Percentiles rank a stretch among this genome's conserved stretches.
These are phyloP conservation scores for Aureobasidium leucospermi DNA, from an alignment of 2,329 filamentous ascomycete genomes.

Conservation along the genomic window DNA sequence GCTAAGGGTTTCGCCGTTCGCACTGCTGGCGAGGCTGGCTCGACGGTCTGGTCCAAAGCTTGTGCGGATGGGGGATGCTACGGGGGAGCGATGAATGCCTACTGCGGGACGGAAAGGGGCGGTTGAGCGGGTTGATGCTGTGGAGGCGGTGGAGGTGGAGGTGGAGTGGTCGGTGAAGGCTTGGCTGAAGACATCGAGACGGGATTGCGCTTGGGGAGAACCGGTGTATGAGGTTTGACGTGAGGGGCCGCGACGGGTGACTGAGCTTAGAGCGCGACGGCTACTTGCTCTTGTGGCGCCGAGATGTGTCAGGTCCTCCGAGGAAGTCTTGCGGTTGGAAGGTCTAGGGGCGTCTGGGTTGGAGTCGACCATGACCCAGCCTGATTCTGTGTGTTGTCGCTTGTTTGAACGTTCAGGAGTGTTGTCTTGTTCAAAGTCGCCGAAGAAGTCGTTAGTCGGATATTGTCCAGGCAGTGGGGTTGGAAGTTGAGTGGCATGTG, in stretches of 20 bases:
- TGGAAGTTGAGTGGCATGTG: constrained; percentile 22
- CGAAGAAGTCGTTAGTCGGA: constrained; percentile 42
- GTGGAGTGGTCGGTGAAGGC: background rate
- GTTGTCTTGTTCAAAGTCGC: constrained; percentile 36
- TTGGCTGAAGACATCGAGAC: background rate
- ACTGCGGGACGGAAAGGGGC: background rate
- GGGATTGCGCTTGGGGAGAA: constrained; percentile 28
- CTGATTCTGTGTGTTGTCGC: constrained; percentile 40
- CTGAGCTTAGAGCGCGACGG: constrained; percentile 37
- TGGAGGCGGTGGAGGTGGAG: background rate
- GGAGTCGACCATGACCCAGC: constrained; percentile 41
- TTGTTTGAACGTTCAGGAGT: constrained; percentile 41
- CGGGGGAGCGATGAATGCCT: background rate
- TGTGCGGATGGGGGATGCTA: background rate
- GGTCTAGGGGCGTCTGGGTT: background rate
- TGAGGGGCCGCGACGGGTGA: constrained; percentile 32
- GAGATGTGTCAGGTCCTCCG: background rate
- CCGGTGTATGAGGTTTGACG: constrained; percentile 19
- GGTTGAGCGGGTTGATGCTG: background rate
- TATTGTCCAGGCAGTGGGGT: constrained; percentile 49
- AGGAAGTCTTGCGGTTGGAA: constrained; percentile 8
- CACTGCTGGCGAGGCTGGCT: background rate
- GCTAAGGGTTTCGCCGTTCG: constrained; percentile 30
- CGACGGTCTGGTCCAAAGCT: background rate
- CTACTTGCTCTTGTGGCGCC: constrained; percentile 25